Base-by-base conservation (phyloP, 2,329 filamentous ascomycete genomes). In the Basipetospora chlamydospora region DNA sequence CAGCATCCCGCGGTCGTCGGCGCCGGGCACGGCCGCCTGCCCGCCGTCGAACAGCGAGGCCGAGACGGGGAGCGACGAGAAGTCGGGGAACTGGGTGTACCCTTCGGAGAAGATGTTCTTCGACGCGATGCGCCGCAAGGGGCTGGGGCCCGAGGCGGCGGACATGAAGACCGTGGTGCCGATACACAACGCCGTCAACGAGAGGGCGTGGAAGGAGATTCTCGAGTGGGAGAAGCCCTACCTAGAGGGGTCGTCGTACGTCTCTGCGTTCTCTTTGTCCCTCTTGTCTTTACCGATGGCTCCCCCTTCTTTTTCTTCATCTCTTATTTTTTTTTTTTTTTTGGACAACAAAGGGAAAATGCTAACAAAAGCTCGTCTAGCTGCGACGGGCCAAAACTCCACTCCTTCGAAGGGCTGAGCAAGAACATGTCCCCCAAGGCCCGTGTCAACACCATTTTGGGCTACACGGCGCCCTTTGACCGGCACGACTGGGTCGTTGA, bases 131-230 rank as follows among this genome's bases (percentile, higher is more conserved):
- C 76, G 80, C 64, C 79, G 88, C 53, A 98, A 98, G 59, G 80
- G 79, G 29, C 79, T 86, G 61, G 73, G 77, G 42, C 77, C 72
- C 21, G 63, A 67, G 11, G 73, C 72, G 1, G 63, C 68, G 5
- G 86, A 94, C 58, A 95, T 95, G 79, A 78, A 73, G 49, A 82
- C 82, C 23, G 87, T 96, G 23, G 87, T 96, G 38, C 90, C 86
- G 3, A 96, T 96, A 49, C 90, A 98, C 61, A 98, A 98, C 55
- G 90, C 90, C 30, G 90, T 98, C 43, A 98, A 98, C 59, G 90
- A 98, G 69, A 70, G 84, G 28, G 90, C 90, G 1, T 98, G 90
- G 90, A 67, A 73, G 43, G 82, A 96, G 61, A 96, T 98, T 45
- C 74, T 82, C 47, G 64, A 72, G 30, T 98, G 90, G 90, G 90